Base-by-base conservation (phyloP, 176 grass and related monocot genomes). In the Urochloa ruziziensis region DNA sequence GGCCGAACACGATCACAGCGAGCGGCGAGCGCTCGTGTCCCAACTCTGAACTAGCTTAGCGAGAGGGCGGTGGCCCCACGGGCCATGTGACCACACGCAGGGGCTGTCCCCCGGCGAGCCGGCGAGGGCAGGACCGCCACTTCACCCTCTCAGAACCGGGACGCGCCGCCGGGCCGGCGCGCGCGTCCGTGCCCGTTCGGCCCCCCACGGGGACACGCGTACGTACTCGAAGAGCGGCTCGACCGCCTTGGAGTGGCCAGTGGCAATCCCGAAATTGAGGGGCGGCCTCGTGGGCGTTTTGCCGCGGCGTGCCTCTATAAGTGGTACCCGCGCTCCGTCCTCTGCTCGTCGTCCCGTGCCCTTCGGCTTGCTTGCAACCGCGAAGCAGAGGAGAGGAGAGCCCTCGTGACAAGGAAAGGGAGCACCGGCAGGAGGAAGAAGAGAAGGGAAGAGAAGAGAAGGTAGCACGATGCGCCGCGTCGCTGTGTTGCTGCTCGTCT, bases 41-140 rank as follows among this genome's bases (percentile, higher is more conserved):
- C n/a, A n/a, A n/a, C n/a, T n/a, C n/a, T n/a, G n/a, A n/a, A n/a
- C n/a, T n/a, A n/a, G n/a, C n/a, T n/a, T 54, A n/a, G 54, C 7
- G 56, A n/a, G 21, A 10, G 3, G 0, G 1, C 3, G 3, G 56
- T 3, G n/a, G 56, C n/a, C 7, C 56, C 56, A 59, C 56, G 2
- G 25, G 46, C 87, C 86, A 84, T 80, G 81, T 80, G 87, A 74
- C 36, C 75, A 52, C 88, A 71, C 57, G 83, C 83, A 73, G 71
- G 57, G 52, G 24, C 19, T 76, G 87, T 76, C 87, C 46, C 85
- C 43, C 25, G 23, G 11, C 10, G 1, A 10, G 0, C 24, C 23
- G 7, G 0, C 25, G 39, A 39, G 54, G 78, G 54, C 63, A 62
- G 32, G 24, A 43, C 44, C 62, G 79, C 18, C 79, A 70, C 75